These are phyloP conservation scores for Yarrowia phangngaensis DNA, from an alignment of 805 yeast species.

Conservation along the genomic window DNA sequence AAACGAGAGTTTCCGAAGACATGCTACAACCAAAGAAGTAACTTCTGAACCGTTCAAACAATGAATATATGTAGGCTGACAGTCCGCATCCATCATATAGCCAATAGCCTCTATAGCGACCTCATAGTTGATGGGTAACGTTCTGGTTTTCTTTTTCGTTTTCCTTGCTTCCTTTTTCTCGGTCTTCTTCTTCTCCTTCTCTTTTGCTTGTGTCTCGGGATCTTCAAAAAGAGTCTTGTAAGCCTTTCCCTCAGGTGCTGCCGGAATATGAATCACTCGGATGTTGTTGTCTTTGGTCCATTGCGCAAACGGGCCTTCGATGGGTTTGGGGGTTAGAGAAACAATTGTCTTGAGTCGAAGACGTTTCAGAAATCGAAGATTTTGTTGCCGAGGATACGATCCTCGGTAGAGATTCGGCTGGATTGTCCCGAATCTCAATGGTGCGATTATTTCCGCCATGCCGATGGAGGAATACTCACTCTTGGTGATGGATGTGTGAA, in stretches of 20 bases:
- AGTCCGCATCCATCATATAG: constrained; percentile 53
- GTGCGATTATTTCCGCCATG: constrained; percentile 45
- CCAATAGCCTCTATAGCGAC: constrained; percentile 58
- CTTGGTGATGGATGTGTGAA: too few species aligned
- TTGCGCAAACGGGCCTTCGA: constrained; percentile 46
- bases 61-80: constrained; percentile 75
- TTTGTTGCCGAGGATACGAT: constrained; percentile 76
- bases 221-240: constrained; percentile 20
- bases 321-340: constrained; percentile 74
- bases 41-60: constrained; percentile 88
- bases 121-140: constrained; percentile 71
- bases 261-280: constrained; percentile 54
- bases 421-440: constrained; percentile 69
- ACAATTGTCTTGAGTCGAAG: constrained; percentile 67
- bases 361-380: constrained; percentile 62
- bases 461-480: background rate
- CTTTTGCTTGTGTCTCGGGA: constrained; percentile 39
- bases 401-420: constrained; percentile 76
- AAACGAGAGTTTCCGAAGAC: constrained; percentile 72
- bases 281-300: constrained; percentile 58
- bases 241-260: constrained; percentile 26
- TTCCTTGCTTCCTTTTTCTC: constrained; percentile 49
- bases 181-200: constrained; percentile 26
- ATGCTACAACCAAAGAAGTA: constrained; percentile 78
- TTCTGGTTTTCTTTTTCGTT: constrained; percentile 67